Percentiles rank a stretch among this genome's conserved stretches.
phyloP scores from a whole-genome alignment of 768 basidiomycete species.

The Phlebiopsis flavidoalba region DNA sequence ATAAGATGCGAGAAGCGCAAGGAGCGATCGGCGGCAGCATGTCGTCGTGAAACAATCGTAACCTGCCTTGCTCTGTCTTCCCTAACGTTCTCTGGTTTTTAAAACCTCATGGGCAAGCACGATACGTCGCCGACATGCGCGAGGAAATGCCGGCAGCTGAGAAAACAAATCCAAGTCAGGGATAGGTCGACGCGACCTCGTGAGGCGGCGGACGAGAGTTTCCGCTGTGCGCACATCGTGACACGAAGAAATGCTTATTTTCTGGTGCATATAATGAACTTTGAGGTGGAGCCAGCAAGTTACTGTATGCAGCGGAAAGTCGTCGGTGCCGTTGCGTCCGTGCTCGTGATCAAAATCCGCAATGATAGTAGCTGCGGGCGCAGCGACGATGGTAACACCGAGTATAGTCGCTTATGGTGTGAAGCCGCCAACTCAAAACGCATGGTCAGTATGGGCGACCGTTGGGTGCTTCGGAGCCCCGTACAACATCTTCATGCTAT shows the following conservation, averaged over 20 bases:
- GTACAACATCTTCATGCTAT: not conserved
- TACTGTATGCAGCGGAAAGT: slow-evolving; percentile 16
- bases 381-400: slow-evolving; percentile 6
- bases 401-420: not conserved
- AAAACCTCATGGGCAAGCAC: not conserved
- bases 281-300: not conserved
- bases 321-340: slow-evolving; percentile 15
- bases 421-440: not conserved
- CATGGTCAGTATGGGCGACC: not conserved
- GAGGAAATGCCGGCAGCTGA: slow-evolving; percentile 9
- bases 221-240: not conserved
- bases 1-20: slow-evolving; percentile 36
- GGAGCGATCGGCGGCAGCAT: slow-evolving; percentile 18
- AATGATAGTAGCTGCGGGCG: not conserved
- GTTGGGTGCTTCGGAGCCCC: not conserved
- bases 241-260: slow-evolving; percentile 10
- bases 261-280: not conserved
- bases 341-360: slow-evolving; percentile 21
- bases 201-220: slow-evolving; percentile 2
- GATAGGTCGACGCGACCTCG: slow-evolving; percentile 9
- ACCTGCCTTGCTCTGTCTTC: not conserved
- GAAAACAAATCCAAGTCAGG: slow-evolving; percentile 1
- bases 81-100: not conserved
- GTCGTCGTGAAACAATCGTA: slow-evolving; percentile 2
- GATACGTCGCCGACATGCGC: slow-evolving; percentile 1